Base-by-base conservation (phyloP, 2,329 filamentous ascomycete genomes). In the Fusarium austroafricanum region DNA sequence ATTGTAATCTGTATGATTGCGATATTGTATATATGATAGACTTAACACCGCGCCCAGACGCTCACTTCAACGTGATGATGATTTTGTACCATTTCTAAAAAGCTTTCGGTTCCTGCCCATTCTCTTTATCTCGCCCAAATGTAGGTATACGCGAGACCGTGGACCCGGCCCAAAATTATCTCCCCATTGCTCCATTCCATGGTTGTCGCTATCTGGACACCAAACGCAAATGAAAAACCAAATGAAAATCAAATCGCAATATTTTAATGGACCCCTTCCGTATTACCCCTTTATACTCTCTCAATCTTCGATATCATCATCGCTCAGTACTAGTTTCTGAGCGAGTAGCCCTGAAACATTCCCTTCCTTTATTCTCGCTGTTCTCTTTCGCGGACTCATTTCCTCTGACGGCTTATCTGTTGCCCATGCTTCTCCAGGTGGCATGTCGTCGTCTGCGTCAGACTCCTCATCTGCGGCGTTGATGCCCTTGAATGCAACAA, bases 221-320 rank as follows among this genome's bases (percentile, higher is more conserved):
- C 39, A 38, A 54, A 44, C 37, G 46, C 54, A 69, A 18, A 53
- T 44, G 6, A 52, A 62, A 58, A 65, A 26, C 55, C 49, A 65
- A 54, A 68, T 39, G 20, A 70, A 49, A 38, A 15, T 46, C 59
- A 70, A 61, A 70, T 55, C 29, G 46, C 37, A 6, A 11, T 26
- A 10, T 35, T 61, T 45, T n/a, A 46, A 43, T 62, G 38, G 51
- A 49, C 43, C 12, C 33, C 28, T 20, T 23, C 28, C n/a, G 14
- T 21, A 26, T 52, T 18, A 26, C 31, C 40, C 33, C 21, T 21
- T 37, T 44, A 15, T 17, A 6, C 43, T 26, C 26, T n/a, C 44
- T 52, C 14, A 81, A 72, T 94, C 92, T 77, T 94, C 91, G 75
- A 96, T 95, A 81, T 96, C 92, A 79, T 96, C 92, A 73, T 96